Percentiles rank a stretch among this genome's conserved stretches.
These are phyloP conservation scores for Pseudonitzschia pungens DNA, from an alignment of 108 stramenopile genomes.

Conservation along the genomic window DNA sequence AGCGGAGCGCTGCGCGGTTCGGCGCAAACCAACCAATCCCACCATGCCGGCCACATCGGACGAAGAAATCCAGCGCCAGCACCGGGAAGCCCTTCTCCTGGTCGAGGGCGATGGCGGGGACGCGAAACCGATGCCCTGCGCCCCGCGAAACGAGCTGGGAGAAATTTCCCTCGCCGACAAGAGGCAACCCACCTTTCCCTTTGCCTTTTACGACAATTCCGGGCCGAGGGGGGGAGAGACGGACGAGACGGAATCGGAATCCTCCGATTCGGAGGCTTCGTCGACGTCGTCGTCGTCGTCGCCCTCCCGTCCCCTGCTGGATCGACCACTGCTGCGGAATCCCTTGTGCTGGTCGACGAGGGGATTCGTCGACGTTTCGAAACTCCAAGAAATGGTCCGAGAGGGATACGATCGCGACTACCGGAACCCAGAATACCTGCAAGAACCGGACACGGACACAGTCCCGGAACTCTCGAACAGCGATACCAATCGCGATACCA, in stretches of 20 bases:
- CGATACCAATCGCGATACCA: too few relatives aligned
- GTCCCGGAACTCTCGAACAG: slow-evolving; percentile 29
- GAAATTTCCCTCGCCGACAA: slow-evolving; percentile 68
- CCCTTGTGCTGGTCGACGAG: slow-evolving; percentile 64
- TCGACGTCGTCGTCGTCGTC: neutral
- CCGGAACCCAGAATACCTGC: slow-evolving; percentile 21
- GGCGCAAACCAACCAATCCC: neutral
- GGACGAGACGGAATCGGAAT: slow-evolving; percentile 13
- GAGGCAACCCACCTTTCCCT: slow-evolving; percentile 45
- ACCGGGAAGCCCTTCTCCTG: slow-evolving; percentile 51
- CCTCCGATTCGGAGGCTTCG: neutral
- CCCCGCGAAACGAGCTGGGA: slow-evolving; percentile 50
- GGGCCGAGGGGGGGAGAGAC: slow-evolving; percentile 1
- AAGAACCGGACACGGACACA: too few relatives aligned
- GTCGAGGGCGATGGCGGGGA: slow-evolving; percentile 25
- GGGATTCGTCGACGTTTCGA: slow-evolving; percentile 62
- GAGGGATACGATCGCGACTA: slow-evolving; percentile 62
- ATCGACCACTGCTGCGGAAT: slow-evolving; percentile 4
- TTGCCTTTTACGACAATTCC: slow-evolving; percentile 5
- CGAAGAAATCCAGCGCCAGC: slow-evolving; percentile 79
- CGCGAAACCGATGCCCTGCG: slow-evolving; percentile 35
- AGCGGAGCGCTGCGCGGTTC: too few relatives aligned
- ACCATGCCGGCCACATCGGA: slow-evolving; percentile 64
- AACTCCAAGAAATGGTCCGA: slow-evolving; percentile 55
- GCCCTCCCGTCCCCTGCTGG: neutral